Conservation (phyloP, 2,329 filamentous ascomycete species). For the Aspergillus viridinutans region DNA sequence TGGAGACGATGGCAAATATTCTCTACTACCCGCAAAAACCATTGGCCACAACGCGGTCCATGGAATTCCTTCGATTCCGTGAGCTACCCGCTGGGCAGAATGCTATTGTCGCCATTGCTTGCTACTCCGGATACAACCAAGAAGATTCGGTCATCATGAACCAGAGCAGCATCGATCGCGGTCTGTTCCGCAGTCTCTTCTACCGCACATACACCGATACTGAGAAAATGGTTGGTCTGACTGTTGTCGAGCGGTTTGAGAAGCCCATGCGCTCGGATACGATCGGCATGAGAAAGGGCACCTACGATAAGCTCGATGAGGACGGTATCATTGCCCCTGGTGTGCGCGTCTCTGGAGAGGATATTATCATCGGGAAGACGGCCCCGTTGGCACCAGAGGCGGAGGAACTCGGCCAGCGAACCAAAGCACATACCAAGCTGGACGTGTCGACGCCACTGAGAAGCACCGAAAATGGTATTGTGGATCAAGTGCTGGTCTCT, state of each 20-base stretch:
- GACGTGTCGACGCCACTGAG: slow-evolving; percentile 93
- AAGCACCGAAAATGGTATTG: slow-evolving; percentile 93
- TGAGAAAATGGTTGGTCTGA: slow-evolving; percentile 93
- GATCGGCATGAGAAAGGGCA: slow-evolving; percentile 86
- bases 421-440: slow-evolving; percentile 83
- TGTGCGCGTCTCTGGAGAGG: slow-evolving; percentile 90
- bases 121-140: slow-evolving; percentile 98
- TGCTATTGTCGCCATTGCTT: slow-evolving; percentile 94
- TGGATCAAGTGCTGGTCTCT: slow-evolving; percentile 88
- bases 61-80: slow-evolving; percentile 98
- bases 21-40: slow-evolving; percentile 99
- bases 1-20: slow-evolving; percentile 99
- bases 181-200: slow-evolving; percentile 94
- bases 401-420: slow-evolving; percentile 89
- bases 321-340: slow-evolving; percentile 93
- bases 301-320: slow-evolving; percentile 95
- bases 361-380: slow-evolving; percentile 99
- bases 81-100: slow-evolving; percentile 96
- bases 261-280: slow-evolving; percentile 88
- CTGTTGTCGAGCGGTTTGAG: slow-evolving; percentile 89
- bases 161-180: slow-evolving; percentile 96
- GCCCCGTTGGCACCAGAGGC: slow-evolving; percentile 89
- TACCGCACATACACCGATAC: slow-evolving; percentile 97
- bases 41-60: slow-evolving; percentile 88
- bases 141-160: slow-evolving; percentile 99